phyloP scores from a whole-genome alignment of 495 filamentous ascomycete genomes.

The Daldinia bambusicola region DNA sequence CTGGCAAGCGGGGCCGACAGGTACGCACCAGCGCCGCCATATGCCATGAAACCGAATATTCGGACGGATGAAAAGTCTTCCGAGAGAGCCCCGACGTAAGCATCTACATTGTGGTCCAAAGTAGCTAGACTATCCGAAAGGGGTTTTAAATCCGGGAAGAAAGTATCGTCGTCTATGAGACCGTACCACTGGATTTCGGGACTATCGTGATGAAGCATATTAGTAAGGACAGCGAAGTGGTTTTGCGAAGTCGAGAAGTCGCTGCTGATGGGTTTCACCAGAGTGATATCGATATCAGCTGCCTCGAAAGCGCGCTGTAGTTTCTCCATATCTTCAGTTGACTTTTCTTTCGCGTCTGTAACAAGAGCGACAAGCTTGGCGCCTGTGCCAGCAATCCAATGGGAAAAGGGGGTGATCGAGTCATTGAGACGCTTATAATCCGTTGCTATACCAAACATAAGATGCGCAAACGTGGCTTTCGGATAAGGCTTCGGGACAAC shows the following conservation, averaged over 20 bases:
- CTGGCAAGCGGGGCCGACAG: constrained; percentile 68
- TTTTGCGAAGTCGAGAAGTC: constrained; percentile 63
- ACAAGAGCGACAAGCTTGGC: constrained; percentile 66
- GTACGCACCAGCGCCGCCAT: constrained; percentile 76
- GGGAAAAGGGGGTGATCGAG: constrained; percentile 65
- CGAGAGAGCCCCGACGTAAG: constrained; percentile 71
- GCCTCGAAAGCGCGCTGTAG: constrained; percentile 47
- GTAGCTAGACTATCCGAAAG: constrained; percentile 58
- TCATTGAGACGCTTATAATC: constrained; percentile 64
- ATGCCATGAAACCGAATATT: constrained; percentile 72
- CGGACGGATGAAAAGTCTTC: constrained; percentile 70
- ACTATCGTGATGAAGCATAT: constrained; percentile 63
- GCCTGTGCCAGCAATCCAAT: constrained; percentile 69
- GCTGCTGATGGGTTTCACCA: constrained; percentile 63
- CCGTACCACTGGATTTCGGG: constrained; percentile 70
- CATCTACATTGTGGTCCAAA: constrained; percentile 62
- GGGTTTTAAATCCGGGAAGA: constrained; percentile 71
- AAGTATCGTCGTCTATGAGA: constrained; percentile 79
- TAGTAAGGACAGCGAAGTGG: constrained; percentile 70
- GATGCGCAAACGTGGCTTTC: constrained; percentile 43
- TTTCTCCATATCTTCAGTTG: constrained; percentile 37
- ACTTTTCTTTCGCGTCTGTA: constrained; percentile 57
- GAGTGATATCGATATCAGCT: constrained; percentile 62
- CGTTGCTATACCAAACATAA: constrained; percentile 69
- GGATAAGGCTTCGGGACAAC: constrained; percentile 50